phyloP scores from a whole-genome alignment of 257 asterid species.

The Ilex asprella region DNA sequence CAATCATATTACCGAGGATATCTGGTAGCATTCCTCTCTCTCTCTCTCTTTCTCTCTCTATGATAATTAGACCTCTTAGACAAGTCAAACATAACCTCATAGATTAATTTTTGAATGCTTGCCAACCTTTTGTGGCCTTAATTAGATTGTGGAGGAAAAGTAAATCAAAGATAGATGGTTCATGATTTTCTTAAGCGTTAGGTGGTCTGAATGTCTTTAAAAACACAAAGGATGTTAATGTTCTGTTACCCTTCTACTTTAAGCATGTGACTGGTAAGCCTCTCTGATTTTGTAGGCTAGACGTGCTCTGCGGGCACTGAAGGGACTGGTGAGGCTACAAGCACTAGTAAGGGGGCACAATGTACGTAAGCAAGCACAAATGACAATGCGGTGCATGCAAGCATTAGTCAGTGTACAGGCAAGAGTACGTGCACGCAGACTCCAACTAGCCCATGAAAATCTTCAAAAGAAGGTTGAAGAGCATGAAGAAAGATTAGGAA shows the following conservation, averaged over 20 bases:
- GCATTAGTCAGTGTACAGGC: conserved; percentile 91
- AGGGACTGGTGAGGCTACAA: conserved; percentile 91
- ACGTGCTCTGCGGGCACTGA: conserved; percentile 77
- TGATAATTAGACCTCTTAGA: too few relatives aligned
- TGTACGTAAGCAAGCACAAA: conserved; percentile 85
- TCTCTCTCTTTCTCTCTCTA: too few relatives aligned
- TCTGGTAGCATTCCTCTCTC: conserved; percentile 36
- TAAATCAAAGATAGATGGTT: too few relatives aligned
- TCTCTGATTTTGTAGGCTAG: conserved; percentile 46
- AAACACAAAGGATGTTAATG: too few relatives aligned
- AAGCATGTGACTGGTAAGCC: too few relatives aligned
- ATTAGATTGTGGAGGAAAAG: too few relatives aligned
- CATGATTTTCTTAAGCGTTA: too few relatives aligned
- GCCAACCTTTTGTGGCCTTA: too few relatives aligned
- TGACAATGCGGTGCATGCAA: conserved; percentile 99
- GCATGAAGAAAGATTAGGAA: conserved; percentile 22
- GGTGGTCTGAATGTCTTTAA: too few relatives aligned
- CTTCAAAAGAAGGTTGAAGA: conserved; percentile 36
- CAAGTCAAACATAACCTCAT: too few relatives aligned
- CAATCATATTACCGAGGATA: conserved; percentile 89
- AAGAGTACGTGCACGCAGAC: conserved; percentile 71
- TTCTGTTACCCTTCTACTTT: too few relatives aligned
- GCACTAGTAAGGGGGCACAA: conserved; percentile 90
- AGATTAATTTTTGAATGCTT: too few relatives aligned
- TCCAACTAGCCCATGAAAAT: conserved; percentile 46